Base-by-base conservation (phyloP, 495 filamentous ascomycete genomes). In the Sordaria brevicollis region DNA sequence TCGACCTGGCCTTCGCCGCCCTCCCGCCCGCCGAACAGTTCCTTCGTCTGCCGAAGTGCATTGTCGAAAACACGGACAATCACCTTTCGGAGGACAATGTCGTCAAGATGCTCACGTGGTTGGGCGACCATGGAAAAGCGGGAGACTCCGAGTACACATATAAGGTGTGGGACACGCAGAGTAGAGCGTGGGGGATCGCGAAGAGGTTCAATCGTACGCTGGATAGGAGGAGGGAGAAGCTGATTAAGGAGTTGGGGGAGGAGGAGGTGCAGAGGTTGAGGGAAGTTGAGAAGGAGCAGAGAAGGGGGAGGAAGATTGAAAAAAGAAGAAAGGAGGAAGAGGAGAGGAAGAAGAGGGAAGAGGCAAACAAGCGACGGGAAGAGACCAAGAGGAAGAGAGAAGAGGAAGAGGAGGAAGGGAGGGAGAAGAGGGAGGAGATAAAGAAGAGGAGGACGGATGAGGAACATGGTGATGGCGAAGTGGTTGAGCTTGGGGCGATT, bases 81-180 rank as follows among this genome's bases (percentile, higher is more conserved):
- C 0, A 29, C 25, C 49, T 57, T 13, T 54, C 43, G 1, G 0
- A 8, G 21, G 0, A 1, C 11, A 25, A 1, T 0, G 0, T 29
- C 21, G 2, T 0, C 10, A 15, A 15, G 17, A 17, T 57, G 49
- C 49, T 57, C 0, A 57, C 49, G 13, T 57, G 41, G 19, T 0
- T 49, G 19, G 41, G 41, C 0, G 41, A 49, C 0, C 41, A 49
- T 0, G 19, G 41, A 0, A 49, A 49, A 11, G 41, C 19, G 8
- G 0, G 0, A 9, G n/a, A 49, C 21, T 21, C 0, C 0, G 41
- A 49, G n/a, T 49, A 49, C 19, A 0, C 0, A 19, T 0, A 2
- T 8, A 9, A 10, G 8, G 19, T 49, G 41, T 11, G 0, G 41
- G 9, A 5, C 11, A 49, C 1, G 11, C 19, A 13, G 9, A 11